Evolutionary conservation across 1,284 basidiomycete genomes (phyloP).

Genomic region (Schizophyllum amplum): DNA sequence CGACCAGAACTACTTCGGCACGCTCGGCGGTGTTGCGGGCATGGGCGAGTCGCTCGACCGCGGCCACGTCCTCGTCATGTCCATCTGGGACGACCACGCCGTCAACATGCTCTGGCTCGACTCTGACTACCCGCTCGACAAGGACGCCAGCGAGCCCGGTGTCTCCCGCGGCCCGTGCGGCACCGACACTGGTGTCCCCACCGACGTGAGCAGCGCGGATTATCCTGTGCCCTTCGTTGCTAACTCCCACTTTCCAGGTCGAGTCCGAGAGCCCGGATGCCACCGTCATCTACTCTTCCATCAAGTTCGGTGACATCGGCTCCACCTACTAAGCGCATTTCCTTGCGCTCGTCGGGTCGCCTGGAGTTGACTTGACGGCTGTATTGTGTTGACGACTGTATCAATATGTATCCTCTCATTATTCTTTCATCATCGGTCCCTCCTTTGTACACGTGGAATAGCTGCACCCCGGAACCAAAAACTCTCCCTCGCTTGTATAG

Average conservation of each 20-base stretch:
- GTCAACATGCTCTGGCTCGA: conserved; percentile 43
- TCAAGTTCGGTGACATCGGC: conserved; percentile 44
- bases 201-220: conserved; percentile 2
- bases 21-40: conserved; percentile 30
- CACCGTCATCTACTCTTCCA: conserved; percentile 45
- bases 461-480: too few species aligned
- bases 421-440: too few species aligned
- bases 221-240: background rate
- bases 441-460: too few species aligned
- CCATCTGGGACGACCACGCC: conserved; percentile 47
- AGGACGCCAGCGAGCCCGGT: conserved; percentile 26
- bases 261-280: conserved; percentile 30
- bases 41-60: conserved; percentile 27
- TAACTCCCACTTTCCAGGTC: conserved; percentile 19
- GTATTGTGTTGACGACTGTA: too few species aligned
- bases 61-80: conserved; percentile 38
- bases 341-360: background rate
- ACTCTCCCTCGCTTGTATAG: too few species aligned
- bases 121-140: conserved; percentile 27
- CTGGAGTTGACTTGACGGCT: too few species aligned
- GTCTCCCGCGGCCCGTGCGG: conserved; percentile 42
- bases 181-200: conserved; percentile 36
- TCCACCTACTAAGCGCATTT: conserved; percentile 29
- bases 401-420: too few species aligned
- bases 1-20: conserved; percentile 38